Evolutionary conservation across 169 alveolate species (phyloP), one percentile per base, ranked within the genome.

Genomic region (Cryptosporidium canis): DNA sequence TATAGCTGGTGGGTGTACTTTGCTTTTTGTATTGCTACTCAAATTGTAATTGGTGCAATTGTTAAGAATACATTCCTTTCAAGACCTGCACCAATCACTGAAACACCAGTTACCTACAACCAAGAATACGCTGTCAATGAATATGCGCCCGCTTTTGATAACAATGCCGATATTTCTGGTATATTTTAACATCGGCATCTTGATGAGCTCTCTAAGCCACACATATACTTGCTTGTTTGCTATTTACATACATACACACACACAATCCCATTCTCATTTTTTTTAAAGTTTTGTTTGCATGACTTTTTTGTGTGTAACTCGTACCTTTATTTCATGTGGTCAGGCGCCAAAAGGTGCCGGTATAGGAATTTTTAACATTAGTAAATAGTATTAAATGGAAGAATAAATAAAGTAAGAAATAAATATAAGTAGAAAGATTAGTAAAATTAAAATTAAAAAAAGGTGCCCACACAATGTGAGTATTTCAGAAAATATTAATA

Each of bases 1-100:
- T 58, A 77, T 21, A 18, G 37, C 31, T 77, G 87, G 87, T 77
- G 87, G 87, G 64, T 77, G 4, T 77, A 77, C 53, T 61, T 77
- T 77, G n/a, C 37, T 21, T 5, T 77, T 58, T 58, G 70, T 35
- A 41, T 77, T 37, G 39, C 61, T 8, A 43, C 87, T 4, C 77
- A 77, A 53, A 48, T 77, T 8, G 14, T 77, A 21, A 77, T 77
- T 58, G 87, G 63, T 16, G 87, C 77, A n/a, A 77, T 77, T 35
- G 47, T 77, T 35, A 77, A 77, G 31, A 39, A 43, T 63, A 77
- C 87, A 37, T 58, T 77, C 58, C 43, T 77, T 2, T 37, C 87
- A 41, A 55, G 77, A 0, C 58, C 71, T 16, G 33, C 55, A 3
- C 43, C 66, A 18, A 77, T 56, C 8, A 61, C 45, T 6, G 72